These are phyloP conservation scores for Calocera viscosa DNA, from an alignment of 768 basidiomycete species.

Conservation along the genomic window DNA sequence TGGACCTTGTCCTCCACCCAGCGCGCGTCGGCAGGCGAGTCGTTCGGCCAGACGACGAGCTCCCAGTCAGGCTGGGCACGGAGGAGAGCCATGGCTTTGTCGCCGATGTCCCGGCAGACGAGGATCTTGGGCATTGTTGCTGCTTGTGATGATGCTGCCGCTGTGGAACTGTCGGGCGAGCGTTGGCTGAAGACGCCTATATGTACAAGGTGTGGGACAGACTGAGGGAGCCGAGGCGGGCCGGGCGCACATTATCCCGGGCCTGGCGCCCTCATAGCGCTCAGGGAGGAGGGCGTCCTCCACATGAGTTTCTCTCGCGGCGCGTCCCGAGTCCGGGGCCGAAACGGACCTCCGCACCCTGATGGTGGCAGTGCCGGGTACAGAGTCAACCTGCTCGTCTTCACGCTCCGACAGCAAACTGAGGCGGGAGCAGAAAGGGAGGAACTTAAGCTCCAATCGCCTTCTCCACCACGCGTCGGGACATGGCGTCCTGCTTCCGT, in stretches of 20 bases:
- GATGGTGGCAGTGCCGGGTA: neutral
- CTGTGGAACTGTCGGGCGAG: no score
- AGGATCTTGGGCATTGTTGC: slow-evolving; percentile 17
- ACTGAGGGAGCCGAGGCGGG: neutral
- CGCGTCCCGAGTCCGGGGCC: neutral
- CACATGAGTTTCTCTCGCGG: neutral
- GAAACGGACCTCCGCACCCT: neutral
- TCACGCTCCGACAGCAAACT: no score
- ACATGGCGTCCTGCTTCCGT: neutral
- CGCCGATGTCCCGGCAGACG: slow-evolving; percentile 21
- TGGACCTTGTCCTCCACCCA: slow-evolving; percentile 65
- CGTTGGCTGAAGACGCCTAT: no score
- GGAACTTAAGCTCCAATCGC: no score
- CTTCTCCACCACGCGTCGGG: neutral
- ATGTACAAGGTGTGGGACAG: neutral
- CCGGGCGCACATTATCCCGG: neutral
- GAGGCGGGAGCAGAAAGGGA: no score
- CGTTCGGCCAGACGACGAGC: slow-evolving; percentile 42
- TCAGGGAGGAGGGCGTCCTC: neutral
- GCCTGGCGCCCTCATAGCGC: neutral
- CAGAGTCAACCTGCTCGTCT: neutral
- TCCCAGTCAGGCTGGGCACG: slow-evolving; percentile 20
- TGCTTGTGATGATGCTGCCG: neutral
- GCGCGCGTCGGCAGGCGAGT: slow-evolving; percentile 41
- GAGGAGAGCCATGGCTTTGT: slow-evolving; percentile 19